A percentile compares a stretch with the other conserved stretches of the same genome.
These are phyloP conservation scores for Fragaria vesca DNA, from an alignment of 306 rosid species.

Conservation along the genomic window DNA sequence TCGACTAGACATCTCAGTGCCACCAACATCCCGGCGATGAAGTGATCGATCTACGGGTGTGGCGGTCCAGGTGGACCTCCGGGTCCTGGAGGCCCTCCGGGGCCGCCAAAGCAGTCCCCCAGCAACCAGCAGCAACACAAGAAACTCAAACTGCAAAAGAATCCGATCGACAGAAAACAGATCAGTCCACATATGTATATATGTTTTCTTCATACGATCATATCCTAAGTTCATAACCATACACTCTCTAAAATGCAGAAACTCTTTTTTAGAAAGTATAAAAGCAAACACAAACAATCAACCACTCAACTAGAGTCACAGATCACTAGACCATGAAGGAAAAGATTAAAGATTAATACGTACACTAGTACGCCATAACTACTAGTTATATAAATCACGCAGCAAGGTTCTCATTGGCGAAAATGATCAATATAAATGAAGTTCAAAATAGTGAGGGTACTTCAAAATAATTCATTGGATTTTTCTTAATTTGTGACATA, in stretches of 20 bases:
- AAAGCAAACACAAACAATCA: neutral
- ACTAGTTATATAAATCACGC: no score
- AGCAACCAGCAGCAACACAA: constrained; percentile 64
- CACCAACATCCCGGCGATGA: neutral
- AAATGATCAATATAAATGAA: neutral
- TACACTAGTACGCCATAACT: no score
- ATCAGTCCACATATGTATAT: neutral
- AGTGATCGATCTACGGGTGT: neutral
- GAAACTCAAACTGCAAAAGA: constrained; percentile 36
- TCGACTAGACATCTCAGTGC: neutral
- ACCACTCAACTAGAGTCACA: neutral
- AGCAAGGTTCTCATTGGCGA: no score
- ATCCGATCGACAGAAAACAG: neutral
- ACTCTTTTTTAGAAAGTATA: neutral
- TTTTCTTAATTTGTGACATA: no score
- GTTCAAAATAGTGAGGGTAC: neutral
- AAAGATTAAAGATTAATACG: neutral
- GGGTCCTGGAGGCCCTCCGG: constrained; percentile 1
- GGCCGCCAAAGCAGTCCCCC: constrained; percentile 55
- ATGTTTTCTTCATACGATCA: neutral
- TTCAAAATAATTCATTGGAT: no score
- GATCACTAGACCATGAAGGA: neutral
- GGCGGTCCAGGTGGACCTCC: constrained; percentile 22
- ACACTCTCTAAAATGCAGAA: no score
- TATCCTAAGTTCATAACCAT: no score